Percentiles rank a stretch among this genome's conserved stretches.
Evolutionary conservation across 305 asterid species (phyloP).

Genomic region (Solanum hybrid): DNA sequence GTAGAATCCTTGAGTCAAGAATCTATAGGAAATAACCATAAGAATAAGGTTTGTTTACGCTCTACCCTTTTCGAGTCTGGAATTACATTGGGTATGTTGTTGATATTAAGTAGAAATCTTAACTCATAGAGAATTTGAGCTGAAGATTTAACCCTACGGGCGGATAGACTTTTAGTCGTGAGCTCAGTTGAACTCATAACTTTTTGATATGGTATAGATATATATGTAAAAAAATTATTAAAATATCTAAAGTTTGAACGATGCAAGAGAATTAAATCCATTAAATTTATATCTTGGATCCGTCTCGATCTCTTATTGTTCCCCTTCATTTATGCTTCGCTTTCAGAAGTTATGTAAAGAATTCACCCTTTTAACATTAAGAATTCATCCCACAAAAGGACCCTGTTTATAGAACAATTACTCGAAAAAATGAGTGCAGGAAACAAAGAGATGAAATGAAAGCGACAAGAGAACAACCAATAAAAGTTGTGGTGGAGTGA

Average conservation of each 20-base stretch:
- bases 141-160: neutral
- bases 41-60: no score
- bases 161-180: neutral
- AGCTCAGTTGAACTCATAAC: neutral
- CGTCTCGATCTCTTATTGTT: neutral
- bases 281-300: neutral
- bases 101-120: neutral
- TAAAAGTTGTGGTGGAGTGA: neutral
- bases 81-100: neutral
- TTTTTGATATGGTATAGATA: neutral
- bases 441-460: neutral
- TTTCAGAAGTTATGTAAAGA: neutral
- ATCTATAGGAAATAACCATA: neutral
- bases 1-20: neutral
- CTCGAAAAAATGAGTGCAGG: neutral
- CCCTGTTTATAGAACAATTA: neutral
- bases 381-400: neutral
- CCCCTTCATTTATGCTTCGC: neutral
- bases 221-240: neutral
- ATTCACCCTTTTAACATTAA: neutral
- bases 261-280: neutral
- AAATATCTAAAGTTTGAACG: no score
- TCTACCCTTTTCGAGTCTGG: neutral
- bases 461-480: neutral
- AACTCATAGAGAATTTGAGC: neutral